Evolutionary conservation across 169 alveolate species (phyloP).

Genomic region (Hepatocystis sp.): DNA sequence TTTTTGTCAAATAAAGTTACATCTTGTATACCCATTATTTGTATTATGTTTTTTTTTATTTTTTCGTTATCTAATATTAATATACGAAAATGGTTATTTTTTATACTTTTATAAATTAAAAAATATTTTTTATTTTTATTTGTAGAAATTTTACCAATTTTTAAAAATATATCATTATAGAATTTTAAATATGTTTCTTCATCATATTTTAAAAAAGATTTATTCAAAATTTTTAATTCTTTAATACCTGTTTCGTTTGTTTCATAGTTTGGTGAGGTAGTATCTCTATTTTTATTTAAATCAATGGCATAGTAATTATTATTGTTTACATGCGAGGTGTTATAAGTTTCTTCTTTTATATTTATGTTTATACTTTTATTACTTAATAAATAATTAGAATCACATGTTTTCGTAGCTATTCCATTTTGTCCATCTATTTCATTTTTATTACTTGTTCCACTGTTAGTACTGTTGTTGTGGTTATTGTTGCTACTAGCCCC

Average conservation of each 20-base stretch:
- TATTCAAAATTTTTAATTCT: conserved; percentile 14
- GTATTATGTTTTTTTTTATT: conserved; percentile 45
- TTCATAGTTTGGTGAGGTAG: too few species aligned
- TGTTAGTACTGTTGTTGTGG: too few species aligned
- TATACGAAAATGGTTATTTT: conserved; percentile 54
- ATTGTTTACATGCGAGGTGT: too few species aligned
- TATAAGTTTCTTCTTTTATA: too few species aligned
- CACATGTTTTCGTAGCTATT: too few species aligned
- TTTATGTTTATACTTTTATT: too few species aligned
- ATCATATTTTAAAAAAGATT: conserved; percentile 42
- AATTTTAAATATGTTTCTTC: conserved; percentile 15
- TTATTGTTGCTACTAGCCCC: too few species aligned
- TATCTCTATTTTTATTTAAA: too few species aligned
- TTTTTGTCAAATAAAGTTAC: conserved; percentile 52
- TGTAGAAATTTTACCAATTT: conserved; percentile 55
- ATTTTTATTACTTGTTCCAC: too few species aligned
- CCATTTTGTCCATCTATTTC: too few species aligned
- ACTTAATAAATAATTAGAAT: too few species aligned
- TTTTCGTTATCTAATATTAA: conserved; percentile 59
- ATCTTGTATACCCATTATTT: conserved; percentile 64
- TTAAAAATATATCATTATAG: conserved; percentile 50
- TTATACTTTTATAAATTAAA: conserved; percentile 49
- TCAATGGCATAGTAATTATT: too few species aligned
- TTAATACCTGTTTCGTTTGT: conserved; percentile 18
- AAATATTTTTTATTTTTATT: conserved; percentile 62